Percentiles rank a stretch among this genome's conserved stretches.
phyloP scores from a whole-genome alignment of 768 basidiomycete species.

The Boletus bicolor region DNA sequence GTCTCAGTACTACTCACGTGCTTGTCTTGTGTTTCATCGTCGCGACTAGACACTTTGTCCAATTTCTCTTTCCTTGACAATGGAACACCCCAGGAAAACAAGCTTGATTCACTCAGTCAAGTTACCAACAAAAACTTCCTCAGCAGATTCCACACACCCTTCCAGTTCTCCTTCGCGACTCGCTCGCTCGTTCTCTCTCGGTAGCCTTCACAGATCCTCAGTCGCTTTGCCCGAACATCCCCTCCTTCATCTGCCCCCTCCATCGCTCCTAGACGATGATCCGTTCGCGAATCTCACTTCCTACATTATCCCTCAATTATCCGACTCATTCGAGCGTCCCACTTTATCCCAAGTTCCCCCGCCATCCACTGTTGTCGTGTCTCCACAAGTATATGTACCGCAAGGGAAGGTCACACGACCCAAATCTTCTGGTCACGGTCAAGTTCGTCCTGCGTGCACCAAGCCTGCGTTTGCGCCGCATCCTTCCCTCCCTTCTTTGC shows the following conservation, averaged over 20 bases:
- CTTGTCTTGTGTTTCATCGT: too few species aligned
- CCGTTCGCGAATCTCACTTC: constrained; percentile 64
- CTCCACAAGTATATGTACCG: constrained; percentile 8
- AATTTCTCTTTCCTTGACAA: neutral
- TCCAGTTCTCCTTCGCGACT: neutral
- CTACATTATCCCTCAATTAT: neutral
- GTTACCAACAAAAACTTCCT: neutral
- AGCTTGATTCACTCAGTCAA: neutral
- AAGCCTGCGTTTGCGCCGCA: constrained; percentile 39
- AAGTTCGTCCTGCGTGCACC: constrained; percentile 39
- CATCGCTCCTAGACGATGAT: constrained; percentile 58
- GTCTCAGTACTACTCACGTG: neutral
- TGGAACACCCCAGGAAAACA: constrained; percentile 1
- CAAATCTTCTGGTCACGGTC: constrained; percentile 33
- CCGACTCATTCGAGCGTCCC: neutral
- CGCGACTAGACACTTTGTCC: neutral
- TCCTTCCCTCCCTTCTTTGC: constrained; percentile 43
- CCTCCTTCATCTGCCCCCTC: constrained; percentile 1
- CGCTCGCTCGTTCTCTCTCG: constrained; percentile 17
- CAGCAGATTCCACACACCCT: neutral
- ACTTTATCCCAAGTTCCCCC: constrained; percentile 7
- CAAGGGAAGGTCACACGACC: constrained; percentile 23
- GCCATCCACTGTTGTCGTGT: constrained; percentile 14
- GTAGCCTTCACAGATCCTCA: neutral
- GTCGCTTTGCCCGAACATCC: neutral